phyloP scores from a whole-genome alignment of 2,329 filamentous ascomycete genomes.

The Botrytis fragariae region DNA sequence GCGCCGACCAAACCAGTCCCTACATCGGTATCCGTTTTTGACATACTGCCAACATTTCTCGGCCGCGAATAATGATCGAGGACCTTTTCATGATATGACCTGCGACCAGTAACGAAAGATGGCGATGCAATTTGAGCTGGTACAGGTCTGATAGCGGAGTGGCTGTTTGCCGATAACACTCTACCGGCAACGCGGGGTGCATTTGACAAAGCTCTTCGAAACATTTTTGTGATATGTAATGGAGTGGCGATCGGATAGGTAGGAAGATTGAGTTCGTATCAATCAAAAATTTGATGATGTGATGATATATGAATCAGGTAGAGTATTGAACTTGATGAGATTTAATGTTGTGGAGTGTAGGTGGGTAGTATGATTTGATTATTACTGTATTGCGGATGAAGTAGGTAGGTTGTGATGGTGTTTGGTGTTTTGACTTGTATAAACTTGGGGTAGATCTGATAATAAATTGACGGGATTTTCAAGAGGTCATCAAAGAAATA shows the following conservation, averaged over 20 bases:
- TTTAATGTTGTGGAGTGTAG: background rate
- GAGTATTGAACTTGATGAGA: background rate
- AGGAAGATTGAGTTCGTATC: conserved; percentile 1
- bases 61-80: conserved; percentile 82
- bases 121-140: conserved; percentile 30
- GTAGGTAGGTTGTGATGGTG: background rate
- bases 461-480: conserved; percentile 4
- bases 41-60: conserved; percentile 75
- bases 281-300: conserved; percentile 1
- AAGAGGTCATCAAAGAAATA: conserved; percentile 1
- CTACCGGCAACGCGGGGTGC: conserved; percentile 35
- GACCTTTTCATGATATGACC: conserved; percentile 45
- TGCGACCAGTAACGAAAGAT: conserved; percentile 29
- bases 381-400: background rate
- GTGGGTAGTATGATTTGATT: background rate
- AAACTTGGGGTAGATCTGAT: conserved; percentile 16
- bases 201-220: conserved; percentile 34
- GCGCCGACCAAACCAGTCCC: conserved; percentile 88
- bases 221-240: conserved; percentile 29
- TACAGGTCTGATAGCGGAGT: conserved; percentile 30
- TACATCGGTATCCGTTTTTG: conserved; percentile 77
- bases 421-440: background rate
- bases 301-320: background rate
- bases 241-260: background rate
- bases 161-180: conserved; percentile 33